These are phyloP conservation scores for Nothophoma quercina DNA, from an alignment of 2,329 filamentous ascomycete species.

Conservation along the genomic window DNA sequence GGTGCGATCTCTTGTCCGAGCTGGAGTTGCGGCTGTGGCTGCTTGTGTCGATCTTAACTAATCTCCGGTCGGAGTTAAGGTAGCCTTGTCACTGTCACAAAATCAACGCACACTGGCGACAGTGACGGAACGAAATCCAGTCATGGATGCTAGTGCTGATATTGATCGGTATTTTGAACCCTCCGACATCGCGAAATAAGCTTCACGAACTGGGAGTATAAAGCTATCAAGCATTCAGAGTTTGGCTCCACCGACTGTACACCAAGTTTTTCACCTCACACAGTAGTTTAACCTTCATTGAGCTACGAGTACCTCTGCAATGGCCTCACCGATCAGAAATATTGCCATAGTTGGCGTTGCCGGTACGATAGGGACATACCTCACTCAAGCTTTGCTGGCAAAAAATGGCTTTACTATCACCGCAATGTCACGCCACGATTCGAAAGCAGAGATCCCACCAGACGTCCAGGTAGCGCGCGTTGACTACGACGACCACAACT, in stretches of 20 bases:
- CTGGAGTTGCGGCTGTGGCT: background rate
- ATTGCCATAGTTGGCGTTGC: slow-evolving; percentile 52
- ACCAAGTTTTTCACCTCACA: background rate
- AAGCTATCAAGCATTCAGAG: background rate
- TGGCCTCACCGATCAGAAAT: slow-evolving; percentile 35
- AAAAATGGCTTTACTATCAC: slow-evolving; percentile 59
- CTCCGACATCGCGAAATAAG: background rate
- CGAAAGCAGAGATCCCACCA: slow-evolving; percentile 51
- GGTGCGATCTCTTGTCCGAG: background rate
- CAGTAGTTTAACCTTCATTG: too few relatives aligned
- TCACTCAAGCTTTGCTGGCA: slow-evolving; percentile 50
- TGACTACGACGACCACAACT: slow-evolving; percentile 58
- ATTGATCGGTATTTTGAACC: background rate
- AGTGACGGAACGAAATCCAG: background rate
- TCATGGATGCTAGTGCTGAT: background rate
- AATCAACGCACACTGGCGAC: background rate
- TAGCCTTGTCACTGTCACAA: background rate
- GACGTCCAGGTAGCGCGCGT: slow-evolving; percentile 52
- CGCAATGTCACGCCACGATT: slow-evolving; percentile 58
- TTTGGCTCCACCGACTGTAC: background rate
- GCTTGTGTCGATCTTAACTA: background rate
- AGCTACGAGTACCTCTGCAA: background rate
- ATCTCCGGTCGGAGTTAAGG: background rate
- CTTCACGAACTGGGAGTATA: background rate
- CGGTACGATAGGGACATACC: slow-evolving; percentile 29